phyloP scores from a whole-genome alignment of 1,139 yeast species.

The Kodamaea suecica region DNA sequence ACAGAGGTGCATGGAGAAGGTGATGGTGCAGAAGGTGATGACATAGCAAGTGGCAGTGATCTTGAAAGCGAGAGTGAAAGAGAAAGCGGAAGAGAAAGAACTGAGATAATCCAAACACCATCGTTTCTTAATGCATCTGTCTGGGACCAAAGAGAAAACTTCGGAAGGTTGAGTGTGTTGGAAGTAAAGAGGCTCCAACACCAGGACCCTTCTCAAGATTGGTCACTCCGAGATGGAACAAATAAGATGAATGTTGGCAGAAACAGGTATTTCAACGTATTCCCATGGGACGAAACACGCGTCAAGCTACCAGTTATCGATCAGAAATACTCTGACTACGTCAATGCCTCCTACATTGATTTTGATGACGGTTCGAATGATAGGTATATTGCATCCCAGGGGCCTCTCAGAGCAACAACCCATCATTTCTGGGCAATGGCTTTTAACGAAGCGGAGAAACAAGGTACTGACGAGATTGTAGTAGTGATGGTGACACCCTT shows the following conservation, averaged over 20 bases:
- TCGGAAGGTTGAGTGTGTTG: slow-evolving; percentile 12
- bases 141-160: slow-evolving; percentile 14
- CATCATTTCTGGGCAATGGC: slow-evolving; percentile 89
- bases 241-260: slow-evolving; percentile 19
- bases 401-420: slow-evolving; percentile 64
- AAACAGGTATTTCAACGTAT: slow-evolving; percentile 42
- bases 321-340: slow-evolving; percentile 28
- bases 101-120: neutral
- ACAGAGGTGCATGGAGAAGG: neutral
- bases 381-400: slow-evolving; percentile 43
- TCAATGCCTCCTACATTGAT: slow-evolving; percentile 41
- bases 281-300: slow-evolving; percentile 41
- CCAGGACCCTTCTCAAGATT: too few species aligned
- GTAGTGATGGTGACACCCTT: slow-evolving; percentile 89
- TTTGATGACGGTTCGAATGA: slow-evolving; percentile 11
- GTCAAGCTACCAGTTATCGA: slow-evolving; percentile 28
- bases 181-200: slow-evolving; percentile 12
- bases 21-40: slow-evolving; percentile 1
- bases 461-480: slow-evolving; percentile 43
- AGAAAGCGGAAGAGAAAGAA: neutral
- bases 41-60: neutral
- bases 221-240: slow-evolving; percentile 23
- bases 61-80: neutral
- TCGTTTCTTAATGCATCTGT: slow-evolving; percentile 11
- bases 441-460: slow-evolving; percentile 40